Conservation (phyloP, 805 yeast species). For the Pichia sporocuriosa region DNA sequence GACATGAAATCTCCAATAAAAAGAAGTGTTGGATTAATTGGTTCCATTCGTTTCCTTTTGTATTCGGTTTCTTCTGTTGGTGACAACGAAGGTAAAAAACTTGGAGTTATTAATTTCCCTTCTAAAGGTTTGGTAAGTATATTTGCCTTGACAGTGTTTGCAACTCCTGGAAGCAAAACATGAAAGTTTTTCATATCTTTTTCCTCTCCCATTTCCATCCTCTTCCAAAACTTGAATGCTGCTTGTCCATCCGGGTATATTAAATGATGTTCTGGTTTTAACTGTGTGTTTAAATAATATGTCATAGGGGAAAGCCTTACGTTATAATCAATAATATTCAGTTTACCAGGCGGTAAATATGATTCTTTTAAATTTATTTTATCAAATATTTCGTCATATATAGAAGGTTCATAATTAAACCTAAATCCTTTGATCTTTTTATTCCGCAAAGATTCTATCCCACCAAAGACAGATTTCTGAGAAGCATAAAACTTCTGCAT, state of each 20-base stretch:
- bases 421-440: slow-evolving; percentile 10
- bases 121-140: slow-evolving; percentile 29
- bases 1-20: slow-evolving; percentile 26
- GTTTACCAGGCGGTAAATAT: slow-evolving; percentile 30
- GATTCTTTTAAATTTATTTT: slow-evolving; percentile 35
- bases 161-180: slow-evolving; percentile 14
- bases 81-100: slow-evolving; percentile 8
- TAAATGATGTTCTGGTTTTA: slow-evolving; percentile 58
- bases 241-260: slow-evolving; percentile 33
- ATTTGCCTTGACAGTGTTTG: slow-evolving; percentile 15
- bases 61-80: background rate
- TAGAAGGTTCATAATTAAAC: slow-evolving; percentile 13
- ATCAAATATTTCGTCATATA: slow-evolving; percentile 35
- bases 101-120: slow-evolving; percentile 37
- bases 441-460: background rate
- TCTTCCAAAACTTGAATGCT: slow-evolving; percentile 21
- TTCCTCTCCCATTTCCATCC: slow-evolving; percentile 12
- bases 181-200: slow-evolving; percentile 14
- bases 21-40: slow-evolving; percentile 25
- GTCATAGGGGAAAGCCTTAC: slow-evolving; percentile 58
- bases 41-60: slow-evolving; percentile 4
- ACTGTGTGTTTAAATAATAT: slow-evolving; percentile 49
- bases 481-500: slow-evolving; percentile 14
- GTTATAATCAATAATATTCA: slow-evolving; percentile 53
- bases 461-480: slow-evolving; percentile 6